A percentile compares a stretch with the other conserved stretches of the same genome.
phyloP scores from a whole-genome alignment of 352 stramenopile genomes.

The Globisporangium uncinulatum region DNA sequence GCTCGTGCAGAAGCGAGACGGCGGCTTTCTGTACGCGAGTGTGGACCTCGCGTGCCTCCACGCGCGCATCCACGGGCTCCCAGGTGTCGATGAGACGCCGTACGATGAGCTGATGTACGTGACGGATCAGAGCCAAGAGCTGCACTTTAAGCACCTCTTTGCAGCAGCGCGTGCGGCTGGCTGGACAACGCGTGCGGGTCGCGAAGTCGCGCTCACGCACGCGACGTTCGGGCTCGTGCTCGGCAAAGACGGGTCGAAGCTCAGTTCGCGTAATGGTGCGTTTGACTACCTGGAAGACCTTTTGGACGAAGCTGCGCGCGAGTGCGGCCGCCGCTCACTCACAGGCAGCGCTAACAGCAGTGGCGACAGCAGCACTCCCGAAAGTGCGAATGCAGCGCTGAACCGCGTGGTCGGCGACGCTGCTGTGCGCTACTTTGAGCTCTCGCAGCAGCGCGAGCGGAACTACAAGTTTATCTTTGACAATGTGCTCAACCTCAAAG shows the following conservation, averaged over 20 bases:
- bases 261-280: slow-evolving; percentile 77
- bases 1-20: slow-evolving; percentile 79
- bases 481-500: slow-evolving; percentile 74
- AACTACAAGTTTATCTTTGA: slow-evolving; percentile 87
- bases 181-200: slow-evolving; percentile 26
- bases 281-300: slow-evolving; percentile 77
- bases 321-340: slow-evolving; percentile 61
- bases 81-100: slow-evolving; percentile 46
- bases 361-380: too few species aligned
- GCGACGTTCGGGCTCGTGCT: slow-evolving; percentile 78
- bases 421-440: slow-evolving; percentile 78
- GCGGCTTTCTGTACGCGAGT: slow-evolving; percentile 75
- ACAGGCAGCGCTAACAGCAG: slow-evolving; percentile 20
- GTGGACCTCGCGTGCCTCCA: slow-evolving; percentile 68
- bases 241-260: slow-evolving; percentile 66
- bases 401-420: slow-evolving; percentile 66
- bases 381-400: slow-evolving; percentile 11
- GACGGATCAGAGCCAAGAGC: slow-evolving; percentile 72
- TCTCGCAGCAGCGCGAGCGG: slow-evolving; percentile 74
- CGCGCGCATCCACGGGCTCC: slow-evolving; percentile 68
- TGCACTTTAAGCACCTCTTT: slow-evolving; percentile 81
- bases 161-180: slow-evolving; percentile 43
- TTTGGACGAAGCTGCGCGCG: slow-evolving; percentile 51
- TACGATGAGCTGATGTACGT: slow-evolving; percentile 84
- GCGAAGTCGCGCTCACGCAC: slow-evolving; percentile 56